phyloP scores from a whole-genome alignment of 768 basidiomycete species.

The Zangia roseola region DNA sequence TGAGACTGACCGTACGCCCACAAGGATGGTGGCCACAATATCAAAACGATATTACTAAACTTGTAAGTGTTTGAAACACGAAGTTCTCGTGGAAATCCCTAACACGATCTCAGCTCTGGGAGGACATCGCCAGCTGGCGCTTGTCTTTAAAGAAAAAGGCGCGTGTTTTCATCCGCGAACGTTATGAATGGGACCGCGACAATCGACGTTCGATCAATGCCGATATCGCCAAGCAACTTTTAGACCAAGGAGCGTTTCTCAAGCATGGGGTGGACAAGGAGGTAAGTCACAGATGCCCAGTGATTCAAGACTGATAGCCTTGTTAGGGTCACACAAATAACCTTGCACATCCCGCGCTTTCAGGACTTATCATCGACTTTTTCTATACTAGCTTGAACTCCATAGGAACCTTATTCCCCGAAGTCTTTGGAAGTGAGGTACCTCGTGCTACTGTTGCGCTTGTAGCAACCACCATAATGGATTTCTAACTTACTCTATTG shows the following conservation, averaged over 20 bases:
- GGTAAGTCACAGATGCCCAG: neutral
- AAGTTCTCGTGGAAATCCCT: no score
- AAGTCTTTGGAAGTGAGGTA: conserved; percentile 2
- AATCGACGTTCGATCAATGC: neutral
- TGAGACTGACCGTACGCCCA: no score
- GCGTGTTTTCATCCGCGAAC: neutral
- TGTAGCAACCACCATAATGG: neutral
- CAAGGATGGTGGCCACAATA: no score
- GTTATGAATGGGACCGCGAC: conserved; percentile 5
- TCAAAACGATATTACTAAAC: no score
- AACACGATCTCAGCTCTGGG: conserved; percentile 1
- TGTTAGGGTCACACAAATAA: conserved; percentile 1
- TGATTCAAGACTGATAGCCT: neutral
- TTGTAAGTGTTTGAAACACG: no score
- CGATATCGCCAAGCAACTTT: neutral
- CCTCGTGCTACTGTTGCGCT: neutral
- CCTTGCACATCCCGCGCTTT: neutral
- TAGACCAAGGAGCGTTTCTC: neutral
- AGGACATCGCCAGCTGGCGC: conserved; percentile 1
- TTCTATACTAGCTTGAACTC: neutral
- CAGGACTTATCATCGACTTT: no score
- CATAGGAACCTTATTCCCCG: neutral
- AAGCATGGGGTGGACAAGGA: neutral
- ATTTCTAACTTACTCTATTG: no score
- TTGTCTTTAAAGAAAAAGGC: conserved; percentile 3